Base-by-base conservation (phyloP, 768 basidiomycete species). In the Boletus tylopilopsis region DNA sequence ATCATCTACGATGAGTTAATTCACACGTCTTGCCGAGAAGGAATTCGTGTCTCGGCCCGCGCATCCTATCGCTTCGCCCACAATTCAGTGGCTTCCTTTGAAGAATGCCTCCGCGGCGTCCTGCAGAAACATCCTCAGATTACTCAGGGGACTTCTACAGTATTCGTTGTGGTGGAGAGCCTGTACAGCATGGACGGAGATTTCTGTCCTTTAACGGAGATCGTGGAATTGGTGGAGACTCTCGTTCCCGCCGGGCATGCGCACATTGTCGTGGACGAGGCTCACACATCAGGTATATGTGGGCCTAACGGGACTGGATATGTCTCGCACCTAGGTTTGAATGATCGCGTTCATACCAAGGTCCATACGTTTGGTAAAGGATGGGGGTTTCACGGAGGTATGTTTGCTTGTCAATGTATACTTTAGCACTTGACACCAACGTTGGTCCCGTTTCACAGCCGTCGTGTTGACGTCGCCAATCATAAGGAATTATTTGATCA, bases 181-280 rank as follows among this genome's bases (percentile, higher is more conserved):
- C 62, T 81, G n/a, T 82, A 84, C 58, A 79, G 77, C 53, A 82
- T 84, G 80, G 79, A 82, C 40, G 81, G 81, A 6, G 77, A 79
- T 52, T 68, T 81, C 25, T 68, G 71, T 4, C 79, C 78, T 5
- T 58, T 82, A 8, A 48, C 43, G 2, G 69, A 70, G 33, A 71
- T 82, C n/a, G 67, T 77, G 24, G 61, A 62, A 11, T 29, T 71
- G 2, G 50, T 77, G 30, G 67, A 78, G 23, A 46, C 59, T 6
- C 53, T 66, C 0, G 60, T 78, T 7, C 76, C 74, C 4, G 37
- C 50, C 9, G 68, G 66, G 6, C 67, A 64, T 39, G 70, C 63
- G 27, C 73, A 74, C 62, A 66, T 84, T 33, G 62, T 81, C 9
- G 68, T 82, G 11, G 81, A 82, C 53, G 81, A 81, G 61, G 80